Percentiles rank a stretch among this genome's conserved stretches.
Conservation (phyloP, 2,329 filamentous ascomycete genomes). For the Neocucurbitaria cava region DNA sequence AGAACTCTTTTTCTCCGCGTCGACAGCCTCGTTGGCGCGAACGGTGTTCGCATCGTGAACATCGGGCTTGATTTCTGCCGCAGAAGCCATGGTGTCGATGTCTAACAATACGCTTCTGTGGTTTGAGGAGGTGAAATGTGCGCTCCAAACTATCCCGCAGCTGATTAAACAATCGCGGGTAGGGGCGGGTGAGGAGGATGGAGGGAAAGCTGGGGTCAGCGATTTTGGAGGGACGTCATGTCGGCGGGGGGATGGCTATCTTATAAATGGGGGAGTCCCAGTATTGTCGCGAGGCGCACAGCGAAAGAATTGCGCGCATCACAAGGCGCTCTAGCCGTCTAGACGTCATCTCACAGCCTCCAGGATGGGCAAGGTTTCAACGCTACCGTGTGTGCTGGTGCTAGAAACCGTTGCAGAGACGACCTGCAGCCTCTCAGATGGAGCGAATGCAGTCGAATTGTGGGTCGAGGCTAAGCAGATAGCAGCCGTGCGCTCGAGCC, state of each 20-base stretch:
- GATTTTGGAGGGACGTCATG: background rate
- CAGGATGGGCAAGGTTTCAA: slow-evolving; percentile 7
- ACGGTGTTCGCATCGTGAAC: slow-evolving; percentile 27
- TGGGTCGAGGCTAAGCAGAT: slow-evolving; percentile 16
- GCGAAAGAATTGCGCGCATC: slow-evolving; percentile 11
- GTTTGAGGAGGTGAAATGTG: background rate
- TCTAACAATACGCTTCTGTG: background rate
- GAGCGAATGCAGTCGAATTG: slow-evolving; percentile 15
- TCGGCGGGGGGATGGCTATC: background rate
- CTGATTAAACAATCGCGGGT: background rate
- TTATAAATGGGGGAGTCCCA: background rate
- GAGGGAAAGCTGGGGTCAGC: background rate
- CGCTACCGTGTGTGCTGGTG: slow-evolving; percentile 12
- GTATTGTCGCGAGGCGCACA: background rate
- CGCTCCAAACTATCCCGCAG: background rate
- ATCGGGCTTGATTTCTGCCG: slow-evolving; percentile 18
- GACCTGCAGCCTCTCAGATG: slow-evolving; percentile 12
- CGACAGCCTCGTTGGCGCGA: slow-evolving; percentile 16
- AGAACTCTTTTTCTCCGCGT: slow-evolving; percentile 34
- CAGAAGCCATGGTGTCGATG: slow-evolving; percentile 23
- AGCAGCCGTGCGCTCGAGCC: slow-evolving; percentile 1
- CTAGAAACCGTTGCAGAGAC: slow-evolving; percentile 8
- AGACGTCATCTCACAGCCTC: slow-evolving; percentile 24
- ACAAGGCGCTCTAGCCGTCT: slow-evolving; percentile 7
- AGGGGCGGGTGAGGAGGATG: background rate